Evolutionary conservation across 2,329 filamentous ascomycete genomes (phyloP).

Genomic region (Bisporella sp.): DNA sequence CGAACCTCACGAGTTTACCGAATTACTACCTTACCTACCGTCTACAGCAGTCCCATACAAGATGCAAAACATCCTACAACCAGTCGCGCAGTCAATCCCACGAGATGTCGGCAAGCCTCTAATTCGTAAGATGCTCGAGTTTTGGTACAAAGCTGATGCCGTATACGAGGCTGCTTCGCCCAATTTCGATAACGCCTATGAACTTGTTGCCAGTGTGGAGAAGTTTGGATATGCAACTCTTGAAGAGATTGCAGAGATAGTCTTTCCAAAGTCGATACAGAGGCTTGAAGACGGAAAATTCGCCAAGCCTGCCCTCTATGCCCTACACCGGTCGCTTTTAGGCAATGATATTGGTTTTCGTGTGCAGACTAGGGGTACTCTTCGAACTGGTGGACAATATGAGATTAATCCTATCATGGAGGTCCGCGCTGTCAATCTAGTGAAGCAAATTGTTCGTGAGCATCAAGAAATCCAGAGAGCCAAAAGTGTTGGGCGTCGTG

Average conservation of each 20-base stretch:
- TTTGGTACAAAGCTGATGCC: slow-evolving; percentile 36
- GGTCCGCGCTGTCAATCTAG: slow-evolving; percentile 41
- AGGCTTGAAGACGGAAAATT: slow-evolving; percentile 29
- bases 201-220: slow-evolving; percentile 34
- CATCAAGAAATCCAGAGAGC: slow-evolving; percentile 36
- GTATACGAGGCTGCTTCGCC: slow-evolving; percentile 39
- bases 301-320: slow-evolving; percentile 50
- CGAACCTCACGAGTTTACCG: slow-evolving; percentile 32
- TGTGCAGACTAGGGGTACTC: slow-evolving; percentile 38
- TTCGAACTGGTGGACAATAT: slow-evolving; percentile 50
- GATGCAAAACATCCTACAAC: slow-evolving; percentile 28
- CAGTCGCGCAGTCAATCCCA: slow-evolving; percentile 35
- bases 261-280: slow-evolving; percentile 26
- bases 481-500: slow-evolving; percentile 8
- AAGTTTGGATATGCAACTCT: slow-evolving; percentile 36
- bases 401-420: slow-evolving; percentile 52
- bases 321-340: slow-evolving; percentile 59
- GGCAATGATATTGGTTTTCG: slow-evolving; percentile 56
- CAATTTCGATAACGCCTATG: slow-evolving; percentile 42
- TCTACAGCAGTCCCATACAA: slow-evolving; percentile 27
- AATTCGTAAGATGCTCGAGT: slow-evolving; percentile 33
- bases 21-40: slow-evolving; percentile 39
- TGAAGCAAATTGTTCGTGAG: slow-evolving; percentile 45
- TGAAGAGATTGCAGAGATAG: slow-evolving; percentile 35
- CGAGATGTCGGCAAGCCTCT: slow-evolving; percentile 37